A percentile compares a stretch with the other conserved stretches of the same genome.
phyloP scores from a whole-genome alignment of 305 asterid genomes.

The Fraxinus ornus region DNA sequence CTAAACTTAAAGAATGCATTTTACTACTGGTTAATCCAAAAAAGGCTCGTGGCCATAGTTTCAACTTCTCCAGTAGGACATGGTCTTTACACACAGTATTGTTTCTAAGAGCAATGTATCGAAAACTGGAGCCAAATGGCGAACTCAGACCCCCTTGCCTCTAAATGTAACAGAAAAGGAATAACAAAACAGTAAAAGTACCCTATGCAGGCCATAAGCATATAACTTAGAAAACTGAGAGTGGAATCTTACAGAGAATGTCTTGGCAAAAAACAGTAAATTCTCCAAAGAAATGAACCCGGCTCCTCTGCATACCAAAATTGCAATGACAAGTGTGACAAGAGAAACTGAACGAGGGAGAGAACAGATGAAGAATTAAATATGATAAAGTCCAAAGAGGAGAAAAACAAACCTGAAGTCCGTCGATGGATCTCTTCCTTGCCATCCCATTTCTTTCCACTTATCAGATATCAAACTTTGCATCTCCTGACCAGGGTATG shows the following conservation, averaged over 20 bases:
- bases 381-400: neutral
- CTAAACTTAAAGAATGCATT: neutral
- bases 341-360: neutral
- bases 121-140: neutral
- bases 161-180: neutral
- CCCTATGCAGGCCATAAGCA: neutral
- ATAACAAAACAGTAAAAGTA: neutral
- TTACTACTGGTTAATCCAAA: neutral
- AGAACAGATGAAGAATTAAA: neutral
- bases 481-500: slow-evolving; percentile 65
- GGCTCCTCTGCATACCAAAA: slow-evolving; percentile 55
- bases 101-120: neutral
- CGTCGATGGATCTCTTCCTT: slow-evolving; percentile 87
- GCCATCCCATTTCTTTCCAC: slow-evolving; percentile 96
- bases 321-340: neutral
- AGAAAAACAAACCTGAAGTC: slow-evolving; percentile 57
- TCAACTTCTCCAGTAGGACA: neutral
- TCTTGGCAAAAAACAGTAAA: slow-evolving; percentile 71
- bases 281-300: slow-evolving; percentile 82
- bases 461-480: slow-evolving; percentile 66
- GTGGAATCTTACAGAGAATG: slow-evolving; percentile 52
- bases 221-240: slow-evolving; percentile 8
- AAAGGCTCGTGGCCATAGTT: neutral
- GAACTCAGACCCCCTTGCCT: neutral
- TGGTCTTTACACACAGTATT: neutral